A percentile compares a stretch with the other conserved stretches of the same genome.
phyloP scores from a whole-genome alignment of 768 basidiomycete genomes.

The Boletus rubroflammeus region DNA sequence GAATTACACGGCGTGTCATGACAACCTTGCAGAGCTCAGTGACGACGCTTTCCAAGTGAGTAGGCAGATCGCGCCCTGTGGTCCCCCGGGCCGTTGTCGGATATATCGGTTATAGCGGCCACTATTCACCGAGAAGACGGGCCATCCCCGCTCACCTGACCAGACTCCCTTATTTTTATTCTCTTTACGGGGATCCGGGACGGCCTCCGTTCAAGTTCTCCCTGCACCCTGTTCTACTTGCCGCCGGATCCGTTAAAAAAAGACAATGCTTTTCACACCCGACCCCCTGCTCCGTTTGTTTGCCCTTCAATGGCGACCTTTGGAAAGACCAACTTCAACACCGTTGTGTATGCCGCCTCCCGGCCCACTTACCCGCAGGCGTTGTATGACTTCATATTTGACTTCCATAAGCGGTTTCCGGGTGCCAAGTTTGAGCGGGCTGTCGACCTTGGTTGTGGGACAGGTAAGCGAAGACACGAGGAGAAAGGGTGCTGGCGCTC shows the following conservation, averaged over 20 bases:
- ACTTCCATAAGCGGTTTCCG: slow-evolving; percentile 43
- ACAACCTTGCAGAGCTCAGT: neutral
- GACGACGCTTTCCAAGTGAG: no score
- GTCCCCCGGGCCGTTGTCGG: neutral
- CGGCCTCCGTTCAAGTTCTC: neutral
- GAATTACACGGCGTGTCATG: no score
- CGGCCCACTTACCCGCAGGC: slow-evolving; percentile 68
- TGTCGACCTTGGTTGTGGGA: slow-evolving; percentile 78
- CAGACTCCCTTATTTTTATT: neutral
- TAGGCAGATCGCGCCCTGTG: no score
- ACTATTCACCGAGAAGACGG: neutral
- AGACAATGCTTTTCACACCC: neutral
- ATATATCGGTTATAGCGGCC: neutral
- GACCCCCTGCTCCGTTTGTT: neutral
- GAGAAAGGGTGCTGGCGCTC: neutral
- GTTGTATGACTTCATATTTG: slow-evolving; percentile 61
- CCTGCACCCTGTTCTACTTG: neutral
- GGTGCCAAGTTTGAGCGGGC: slow-evolving; percentile 48
- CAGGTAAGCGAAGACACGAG: slow-evolving; percentile 41
- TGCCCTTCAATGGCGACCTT: slow-evolving; percentile 62
- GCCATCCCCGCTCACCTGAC: neutral
- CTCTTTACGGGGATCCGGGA: neutral
- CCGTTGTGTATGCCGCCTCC: slow-evolving; percentile 52
- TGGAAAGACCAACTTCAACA: slow-evolving; percentile 62
- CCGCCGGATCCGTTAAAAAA: neutral